Evolutionary conservation across 257 asterid genomes (phyloP).

Genomic region (Echium plantagineum): DNA sequence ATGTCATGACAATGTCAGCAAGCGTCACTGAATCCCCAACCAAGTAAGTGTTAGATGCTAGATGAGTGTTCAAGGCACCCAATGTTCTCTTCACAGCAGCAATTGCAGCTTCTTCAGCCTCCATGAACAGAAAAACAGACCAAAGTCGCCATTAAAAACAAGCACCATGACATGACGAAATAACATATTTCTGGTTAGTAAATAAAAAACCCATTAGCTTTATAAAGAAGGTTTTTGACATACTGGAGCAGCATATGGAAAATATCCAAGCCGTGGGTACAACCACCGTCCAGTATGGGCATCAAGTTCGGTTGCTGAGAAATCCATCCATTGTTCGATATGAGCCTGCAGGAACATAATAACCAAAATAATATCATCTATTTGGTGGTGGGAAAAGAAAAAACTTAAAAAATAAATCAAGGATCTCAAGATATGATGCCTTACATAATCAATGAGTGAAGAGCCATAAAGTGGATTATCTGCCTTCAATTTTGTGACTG

Average conservation of each 20-base stretch:
- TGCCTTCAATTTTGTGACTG: conserved; percentile 51
- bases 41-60: conserved; percentile 67
- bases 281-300: conserved; percentile 36
- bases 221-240: not conserved
- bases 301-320: conserved; percentile 58
- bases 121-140: not conserved
- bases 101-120: conserved; percentile 79
- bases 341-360: conserved; percentile 29
- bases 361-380: not conserved
- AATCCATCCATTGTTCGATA: conserved; percentile 81
- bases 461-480: conserved; percentile 52
- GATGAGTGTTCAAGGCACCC: conserved; percentile 67
- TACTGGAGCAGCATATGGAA: conserved; percentile 42
- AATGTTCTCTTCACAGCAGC: conserved; percentile 57
- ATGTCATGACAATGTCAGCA: conserved; percentile 65
- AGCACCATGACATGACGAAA: not conserved
- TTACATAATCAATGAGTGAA: conserved; percentile 63
- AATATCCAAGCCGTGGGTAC: conserved; percentile 52
- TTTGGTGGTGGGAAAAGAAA: not conserved
- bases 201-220: not conserved
- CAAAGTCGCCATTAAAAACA: not conserved
- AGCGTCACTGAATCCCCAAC: conserved; percentile 78
- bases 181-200: no score
- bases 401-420: not conserved
- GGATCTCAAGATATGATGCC: conserved; percentile 7